A percentile compares a stretch with the other conserved stretches of the same genome.
Conservation (phyloP, 78 protist species). For the Dictyostelium capitatum region DNA sequence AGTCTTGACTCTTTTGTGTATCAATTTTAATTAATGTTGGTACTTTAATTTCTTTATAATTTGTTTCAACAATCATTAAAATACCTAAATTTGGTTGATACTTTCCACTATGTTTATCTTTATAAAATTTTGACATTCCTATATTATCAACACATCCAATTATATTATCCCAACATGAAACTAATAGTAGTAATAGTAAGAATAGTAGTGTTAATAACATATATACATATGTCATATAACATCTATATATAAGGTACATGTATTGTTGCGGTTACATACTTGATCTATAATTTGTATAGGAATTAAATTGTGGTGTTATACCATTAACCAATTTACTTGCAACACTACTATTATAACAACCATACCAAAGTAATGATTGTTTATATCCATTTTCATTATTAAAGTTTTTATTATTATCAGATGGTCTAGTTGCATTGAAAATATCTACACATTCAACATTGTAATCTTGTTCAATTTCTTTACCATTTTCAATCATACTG, state of each 20-base stretch:
- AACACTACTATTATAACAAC: constrained; percentile 42
- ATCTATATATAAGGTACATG: background rate
- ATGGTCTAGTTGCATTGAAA: constrained; percentile 24
- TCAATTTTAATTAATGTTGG: constrained; percentile 25
- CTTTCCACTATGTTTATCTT: background rate
- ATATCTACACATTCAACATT: constrained; percentile 43
- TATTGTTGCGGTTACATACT: constrained; percentile 1
- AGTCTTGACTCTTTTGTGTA: background rate
- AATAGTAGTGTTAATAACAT: background rate
- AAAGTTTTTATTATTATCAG: background rate
- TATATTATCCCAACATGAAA: constrained; percentile 62
- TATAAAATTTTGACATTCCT: background rate
- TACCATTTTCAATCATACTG: background rate
- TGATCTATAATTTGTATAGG: constrained; percentile 30
- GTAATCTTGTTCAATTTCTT: background rate
- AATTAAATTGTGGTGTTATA: background rate
- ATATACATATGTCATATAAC: background rate
- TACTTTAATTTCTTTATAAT: constrained; percentile 4
- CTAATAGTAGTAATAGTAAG: too few species aligned
- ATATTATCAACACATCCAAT: constrained; percentile 47
- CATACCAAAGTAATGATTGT: constrained; percentile 54
- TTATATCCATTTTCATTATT: background rate
- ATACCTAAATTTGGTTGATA: constrained; percentile 26
- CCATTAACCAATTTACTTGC: constrained; percentile 57
- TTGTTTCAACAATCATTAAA: constrained; percentile 47